Evolutionary conservation across 164 flowering plant species (phyloP), one percentile per base, ranked within the genome.

Genomic region (Nymphaea colorata): DNA sequence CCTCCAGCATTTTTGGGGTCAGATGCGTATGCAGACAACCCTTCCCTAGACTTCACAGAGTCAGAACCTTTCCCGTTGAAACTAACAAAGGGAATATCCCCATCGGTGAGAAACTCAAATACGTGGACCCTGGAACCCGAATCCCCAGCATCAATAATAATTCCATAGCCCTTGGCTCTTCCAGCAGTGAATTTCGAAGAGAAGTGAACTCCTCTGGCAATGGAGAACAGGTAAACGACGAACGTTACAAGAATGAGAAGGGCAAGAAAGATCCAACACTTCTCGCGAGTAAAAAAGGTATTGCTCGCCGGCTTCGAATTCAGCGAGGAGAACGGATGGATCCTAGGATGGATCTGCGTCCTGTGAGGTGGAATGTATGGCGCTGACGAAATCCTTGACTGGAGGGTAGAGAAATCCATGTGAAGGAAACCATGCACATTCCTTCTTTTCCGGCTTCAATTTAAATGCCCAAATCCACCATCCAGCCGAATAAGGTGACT

Each of bases 341-440:
- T 73, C 61, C 85, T 77, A 25, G 85, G 85, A 66, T 80, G 85
- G 65, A 82, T 65, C 66, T 82, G 85, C 14, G 85, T 82, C 60
- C 80, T 73, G 69, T 82, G 85, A 3, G 83, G 82, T 4, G 85
- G 85, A 63, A 82, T 67, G 71, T 73, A 69, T 12, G 79, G 45
- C 8, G 76, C 41, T 18, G 80, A 64, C 6, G 66, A 76, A 71
- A 57, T 70, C 66, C 83, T 75, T 42, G 83, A 78, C 68, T 82
- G 83, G 42, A 78, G 82, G 15, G 44, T 69, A 8, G 79, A 75
- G 71, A 51, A 70, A 65, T 74, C 77, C 77, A 77, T 74, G 55
- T 7, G 55, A 47, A 47, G 12, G 7, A 25, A 47, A 47, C 55
- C 55, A 47, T 3, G 55, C 55, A 47, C 55, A 47, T 47, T 14